These are phyloP conservation scores for Thuidium tamariscinum DNA, from an alignment of 225 moss, liverwort and hornwort species.

Conservation along the genomic window DNA sequence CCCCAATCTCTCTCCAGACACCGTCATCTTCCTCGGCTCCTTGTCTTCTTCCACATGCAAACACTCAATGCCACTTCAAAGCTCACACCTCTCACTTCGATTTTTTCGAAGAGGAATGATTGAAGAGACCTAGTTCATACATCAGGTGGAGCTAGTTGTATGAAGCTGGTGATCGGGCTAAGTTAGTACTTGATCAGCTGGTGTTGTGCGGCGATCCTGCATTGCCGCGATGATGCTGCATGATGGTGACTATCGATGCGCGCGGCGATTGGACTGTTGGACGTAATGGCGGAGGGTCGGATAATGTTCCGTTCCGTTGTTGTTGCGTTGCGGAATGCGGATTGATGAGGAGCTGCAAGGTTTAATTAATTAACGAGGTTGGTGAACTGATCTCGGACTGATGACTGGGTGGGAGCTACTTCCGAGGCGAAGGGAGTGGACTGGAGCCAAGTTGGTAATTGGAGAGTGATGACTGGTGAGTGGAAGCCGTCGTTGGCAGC, in stretches of 20 bases:
- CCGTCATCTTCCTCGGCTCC: not conserved
- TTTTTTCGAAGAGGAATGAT: not conserved
- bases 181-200: not conserved
- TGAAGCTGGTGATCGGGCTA: not conserved
- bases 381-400: not conserved
- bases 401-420: not conserved
- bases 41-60: not conserved
- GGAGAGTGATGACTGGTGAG: not conserved
- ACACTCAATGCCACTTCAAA: no score
- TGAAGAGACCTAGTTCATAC: not conserved
- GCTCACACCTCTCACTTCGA: not conserved
- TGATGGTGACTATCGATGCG: not conserved
- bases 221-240: not conserved
- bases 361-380: not conserved
- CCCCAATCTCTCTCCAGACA: not conserved
- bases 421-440: not conserved
- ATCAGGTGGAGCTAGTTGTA: not conserved
- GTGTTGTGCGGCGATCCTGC: not conserved
- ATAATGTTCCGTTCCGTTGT: not conserved
- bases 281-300: no score
- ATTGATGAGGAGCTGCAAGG: not conserved
- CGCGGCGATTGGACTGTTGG: not conserved
- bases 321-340: not conserved
- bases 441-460: not conserved
- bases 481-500: not conserved